Evolutionary conservation across 2,329 filamentous ascomycete genomes (phyloP), one percentile per base, ranked within the genome.

Genomic region (Ascosphaera aggregata): DNA sequence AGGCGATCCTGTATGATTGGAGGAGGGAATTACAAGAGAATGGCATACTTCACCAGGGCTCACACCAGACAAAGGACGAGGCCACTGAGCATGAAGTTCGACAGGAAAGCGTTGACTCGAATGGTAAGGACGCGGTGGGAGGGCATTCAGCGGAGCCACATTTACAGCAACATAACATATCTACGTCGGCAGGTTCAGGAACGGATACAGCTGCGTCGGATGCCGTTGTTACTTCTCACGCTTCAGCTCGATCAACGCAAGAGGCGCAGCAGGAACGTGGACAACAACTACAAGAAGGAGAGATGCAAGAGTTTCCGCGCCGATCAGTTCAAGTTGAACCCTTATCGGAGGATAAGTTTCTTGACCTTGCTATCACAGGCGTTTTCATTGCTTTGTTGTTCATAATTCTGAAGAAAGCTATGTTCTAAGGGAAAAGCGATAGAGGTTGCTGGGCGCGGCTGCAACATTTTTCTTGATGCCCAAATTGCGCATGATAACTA

Each of bases 321-420:
- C 34, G 16, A 45, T 5, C 32, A 36, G 3, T 42, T 42, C 27
- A 43, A 42, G 37, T 38, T 43, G 38, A 37, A 36, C 24, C 40
- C 11, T 42, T 43, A 11, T 37, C 45, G 2, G 67, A 80, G 13
- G 69, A 75, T 1, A 59, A 73, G 9, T 92, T 81, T 78, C 64
- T 93, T 15, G 85, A 93, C 55, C 71, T 80, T 44, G 69, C 76
- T 30, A 93, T 93, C 46, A 71, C 76, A 17, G 76, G 71, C 4
- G 57, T 93, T 15, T 62, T 80, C 0, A 65, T 80, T 11, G 63
- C 79, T 18, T 60, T 93, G 16, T 60, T 74, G 2, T 70, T 80
- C 17, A 70, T 92, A 62, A 60, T 93, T 2, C 45, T 69, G 18
- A 62, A 61, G 41, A 65, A 64, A 41, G 55, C 67, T 16, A 9